Evolutionary conservation across 345 rosid genomes (phyloP).

Genomic region (Camelina laxa): DNA sequence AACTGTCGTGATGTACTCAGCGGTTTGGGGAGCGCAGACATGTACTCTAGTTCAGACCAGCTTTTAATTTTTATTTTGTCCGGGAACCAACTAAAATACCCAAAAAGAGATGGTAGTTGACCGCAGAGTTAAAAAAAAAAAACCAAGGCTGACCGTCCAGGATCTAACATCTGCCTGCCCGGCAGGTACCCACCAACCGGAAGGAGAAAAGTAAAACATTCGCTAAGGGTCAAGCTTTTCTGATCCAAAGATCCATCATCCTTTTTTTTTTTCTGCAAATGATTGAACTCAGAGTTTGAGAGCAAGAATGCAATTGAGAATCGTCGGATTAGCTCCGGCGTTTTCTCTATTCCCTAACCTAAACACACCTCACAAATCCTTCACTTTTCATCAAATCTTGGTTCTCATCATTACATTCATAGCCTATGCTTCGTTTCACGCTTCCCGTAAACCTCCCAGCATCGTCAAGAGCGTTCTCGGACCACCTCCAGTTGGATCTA

Average conservation of each 20-base stretch:
- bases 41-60: too few relatives aligned
- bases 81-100: too few relatives aligned
- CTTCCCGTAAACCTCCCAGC: conserved; percentile 95
- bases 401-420: conserved; percentile 70
- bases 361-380: conserved; percentile 65
- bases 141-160: not conserved
- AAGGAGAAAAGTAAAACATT: conserved; percentile 1
- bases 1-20: conserved; percentile 53
- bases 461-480: conserved; percentile 92
- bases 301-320: conserved; percentile 47
- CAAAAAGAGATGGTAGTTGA: too few relatives aligned
- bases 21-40: conserved; percentile 48
- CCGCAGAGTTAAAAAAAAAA: too few relatives aligned
- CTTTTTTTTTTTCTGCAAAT: not conserved
- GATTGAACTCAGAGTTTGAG: not conserved
- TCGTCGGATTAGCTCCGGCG: conserved; percentile 55
- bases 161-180: conserved; percentile 21
- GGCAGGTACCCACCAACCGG: not conserved
- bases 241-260: not conserved
- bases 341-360: conserved; percentile 60
- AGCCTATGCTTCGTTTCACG: conserved; percentile 92
- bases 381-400: conserved; percentile 64
- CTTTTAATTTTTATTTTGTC: too few relatives aligned
- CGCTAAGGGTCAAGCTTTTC: not conserved
- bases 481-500: conserved; percentile 56